phyloP scores from a whole-genome alignment of 257 asterid species.

The Datura wrightii region DNA sequence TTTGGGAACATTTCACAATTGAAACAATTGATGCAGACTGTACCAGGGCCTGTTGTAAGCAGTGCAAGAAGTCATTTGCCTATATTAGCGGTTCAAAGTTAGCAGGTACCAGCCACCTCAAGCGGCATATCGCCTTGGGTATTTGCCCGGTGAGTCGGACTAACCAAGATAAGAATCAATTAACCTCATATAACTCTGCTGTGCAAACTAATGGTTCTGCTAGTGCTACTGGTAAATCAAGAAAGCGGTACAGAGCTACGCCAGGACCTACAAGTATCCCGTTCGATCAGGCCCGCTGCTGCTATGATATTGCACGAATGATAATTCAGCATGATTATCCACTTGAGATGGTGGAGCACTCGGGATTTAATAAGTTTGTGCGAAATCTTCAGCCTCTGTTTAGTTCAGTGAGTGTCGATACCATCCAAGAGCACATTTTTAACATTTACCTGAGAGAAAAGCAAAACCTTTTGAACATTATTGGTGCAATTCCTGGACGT shows the following conservation, averaged over 20 bases:
- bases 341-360: slow-evolving; percentile 67
- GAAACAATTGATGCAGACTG: slow-evolving; percentile 54
- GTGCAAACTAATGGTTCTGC: slow-evolving; percentile 44
- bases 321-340: slow-evolving; percentile 82
- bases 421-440: slow-evolving; percentile 59
- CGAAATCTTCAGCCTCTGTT: slow-evolving; percentile 68
- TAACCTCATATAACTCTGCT: slow-evolving; percentile 40
- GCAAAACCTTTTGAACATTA: slow-evolving; percentile 60
- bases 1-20: slow-evolving; percentile 86
- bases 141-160: slow-evolving; percentile 66
- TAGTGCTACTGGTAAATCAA: slow-evolving; percentile 58
- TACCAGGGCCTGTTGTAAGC: slow-evolving; percentile 77
- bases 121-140: slow-evolving; percentile 77
- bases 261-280: slow-evolving; percentile 43
- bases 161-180: slow-evolving; percentile 49
- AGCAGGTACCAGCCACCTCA: slow-evolving; percentile 93
- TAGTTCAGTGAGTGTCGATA: slow-evolving; percentile 42
- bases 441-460: slow-evolving; percentile 63
- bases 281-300: slow-evolving; percentile 52
- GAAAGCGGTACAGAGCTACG: slow-evolving; percentile 64
- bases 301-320: slow-evolving; percentile 69
- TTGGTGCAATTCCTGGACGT: slow-evolving; percentile 67
- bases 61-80: slow-evolving; percentile 84
- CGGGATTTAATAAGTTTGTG: slow-evolving; percentile 67
- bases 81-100: slow-evolving; percentile 76